These are phyloP conservation scores for Phytophthora citricola DNA, from an alignment of 352 stramenopile genomes.

Conservation along the genomic window DNA sequence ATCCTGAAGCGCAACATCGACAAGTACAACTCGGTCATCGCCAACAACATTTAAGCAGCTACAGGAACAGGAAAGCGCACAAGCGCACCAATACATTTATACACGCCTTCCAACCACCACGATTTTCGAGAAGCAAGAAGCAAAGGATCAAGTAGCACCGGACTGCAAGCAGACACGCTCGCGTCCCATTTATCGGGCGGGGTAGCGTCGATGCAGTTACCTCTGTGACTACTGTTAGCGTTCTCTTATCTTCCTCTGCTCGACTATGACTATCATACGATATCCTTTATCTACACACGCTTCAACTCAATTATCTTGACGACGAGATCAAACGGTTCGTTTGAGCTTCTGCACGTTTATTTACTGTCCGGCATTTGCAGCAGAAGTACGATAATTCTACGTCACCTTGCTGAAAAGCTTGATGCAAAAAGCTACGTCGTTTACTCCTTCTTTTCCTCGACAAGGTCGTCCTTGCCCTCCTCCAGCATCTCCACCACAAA, in stretches of 20 bases:
- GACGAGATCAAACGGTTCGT: neutral
- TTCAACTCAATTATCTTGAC: neutral
- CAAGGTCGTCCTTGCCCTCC: constrained; percentile 38
- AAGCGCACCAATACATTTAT: constrained; percentile 40
- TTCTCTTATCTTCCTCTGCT: constrained; percentile 23
- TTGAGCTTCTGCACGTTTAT: constrained; percentile 12
- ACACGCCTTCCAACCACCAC: constrained; percentile 30
- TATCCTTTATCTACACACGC: constrained; percentile 3
- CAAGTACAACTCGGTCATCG: constrained; percentile 91
- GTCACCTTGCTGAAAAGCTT: neutral
- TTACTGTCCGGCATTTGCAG: constrained; percentile 17
- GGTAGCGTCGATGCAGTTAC: constrained; percentile 9
- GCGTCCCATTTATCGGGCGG: neutral
- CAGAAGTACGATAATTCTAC: constrained; percentile 4
- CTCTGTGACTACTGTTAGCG: constrained; percentile 16
- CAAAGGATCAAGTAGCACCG: constrained; percentile 20
- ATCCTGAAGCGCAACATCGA: constrained; percentile 93
- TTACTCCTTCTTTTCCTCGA: constrained; percentile 49
- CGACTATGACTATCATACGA: constrained; percentile 29
- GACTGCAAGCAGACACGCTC: constrained; percentile 1
- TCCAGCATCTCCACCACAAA: constrained; percentile 95
- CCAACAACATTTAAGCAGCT: constrained; percentile 87
- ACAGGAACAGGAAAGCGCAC: constrained; percentile 28
- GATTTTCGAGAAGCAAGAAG: constrained; percentile 18
- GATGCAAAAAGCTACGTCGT: constrained; percentile 4